Conservation (phyloP, 768 basidiomycete species). For the Termitomyces sp. region DNA sequence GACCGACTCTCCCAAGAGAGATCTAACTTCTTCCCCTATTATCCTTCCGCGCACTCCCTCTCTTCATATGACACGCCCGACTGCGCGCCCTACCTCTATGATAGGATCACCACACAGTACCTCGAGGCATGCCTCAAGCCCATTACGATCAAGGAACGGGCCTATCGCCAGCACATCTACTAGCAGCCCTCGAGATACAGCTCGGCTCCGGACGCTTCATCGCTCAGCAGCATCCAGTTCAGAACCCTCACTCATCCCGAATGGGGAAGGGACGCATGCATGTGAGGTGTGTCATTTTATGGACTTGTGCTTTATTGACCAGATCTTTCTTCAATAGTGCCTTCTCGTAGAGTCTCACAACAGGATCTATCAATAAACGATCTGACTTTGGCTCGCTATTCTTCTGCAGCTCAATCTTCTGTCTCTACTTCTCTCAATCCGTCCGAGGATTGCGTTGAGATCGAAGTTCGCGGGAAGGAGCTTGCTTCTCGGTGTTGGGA, state of each 20-base stretch:
- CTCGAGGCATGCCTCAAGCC: constrained; percentile 33
- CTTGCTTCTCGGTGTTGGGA: constrained; percentile 77
- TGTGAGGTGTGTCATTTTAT: constrained; percentile 29
- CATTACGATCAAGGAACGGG: constrained; percentile 38
- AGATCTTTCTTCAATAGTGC: constrained; percentile 6
- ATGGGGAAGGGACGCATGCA: constrained; percentile 40
- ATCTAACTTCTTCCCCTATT: constrained; percentile 23
- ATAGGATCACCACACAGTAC: constrained; percentile 27
- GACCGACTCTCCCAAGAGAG: constrained; percentile 16
- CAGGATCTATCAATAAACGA: constrained; percentile 55
- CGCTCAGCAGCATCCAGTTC: constrained; percentile 73
- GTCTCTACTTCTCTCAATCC: constrained; percentile 32
- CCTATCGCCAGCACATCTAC: constrained; percentile 21
- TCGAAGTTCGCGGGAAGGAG: constrained; percentile 61
- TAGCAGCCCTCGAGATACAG: constrained; percentile 23
- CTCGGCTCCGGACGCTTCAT: constrained; percentile 56
- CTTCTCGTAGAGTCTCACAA: constrained; percentile 34
- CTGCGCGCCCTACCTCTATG: constrained; percentile 17
- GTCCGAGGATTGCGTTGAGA: constrained; percentile 53
- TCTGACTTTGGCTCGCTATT: constrained; percentile 36
- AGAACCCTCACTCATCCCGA: constrained; percentile 72
- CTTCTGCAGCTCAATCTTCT: constrained; percentile 41
- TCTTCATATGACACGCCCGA: constrained; percentile 32
- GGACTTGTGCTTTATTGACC: not conserved
- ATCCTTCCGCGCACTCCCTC: constrained; percentile 49